Base-by-base conservation (phyloP, 441 rosid genomes). In the Manihot esculenta region DNA sequence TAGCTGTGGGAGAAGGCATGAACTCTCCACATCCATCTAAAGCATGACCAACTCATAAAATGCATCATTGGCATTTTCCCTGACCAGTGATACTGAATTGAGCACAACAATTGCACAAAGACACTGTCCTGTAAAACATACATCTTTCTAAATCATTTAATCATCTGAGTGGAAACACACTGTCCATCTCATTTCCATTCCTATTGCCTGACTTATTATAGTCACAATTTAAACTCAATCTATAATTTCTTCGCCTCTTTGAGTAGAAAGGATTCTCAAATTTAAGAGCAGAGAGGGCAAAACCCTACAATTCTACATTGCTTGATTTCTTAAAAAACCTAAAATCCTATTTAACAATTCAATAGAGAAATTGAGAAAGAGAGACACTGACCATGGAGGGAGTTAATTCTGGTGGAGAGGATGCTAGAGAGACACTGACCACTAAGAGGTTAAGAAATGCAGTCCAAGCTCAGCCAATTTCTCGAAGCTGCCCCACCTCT, bases 401-500 rank as follows among this genome's bases (percentile, higher is more conserved):
- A 96, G 21, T 64, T 66, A 83, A 96, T 86, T 72, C 97, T 78
- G 69, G 97, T 93, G 67, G 97, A 91, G 80, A 96, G 94, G 68
- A 91, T 67, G n/a, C 97, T 98, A 62, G 98, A 89, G 73, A 95
- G 84, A 60, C 79, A 86, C 62, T 91, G 86, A 26, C 98, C 97
- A 23, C 79, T 61, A 83, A 63, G 57, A 91, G 97, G 68, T 90
- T 96, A 83, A 87, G 64, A 84, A 68, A 64, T 91, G 91, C 68
- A 94, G 81, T 5, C 98, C 97, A 0, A 98, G 99, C 26, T 80
- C 83, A 6, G 97, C 99, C 76, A 95, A 73, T 51, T 71, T 85
- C 80, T 95, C 91, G 79, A 91, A 95, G 35, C 99, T 90, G 0
- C 99, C 99, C 92, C 97, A 95, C 24, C 89, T 74, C 86, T 95